Evolutionary conservation across 202 grass and related monocot species (phyloP).

Genomic region (Alloteropsis angusta): DNA sequence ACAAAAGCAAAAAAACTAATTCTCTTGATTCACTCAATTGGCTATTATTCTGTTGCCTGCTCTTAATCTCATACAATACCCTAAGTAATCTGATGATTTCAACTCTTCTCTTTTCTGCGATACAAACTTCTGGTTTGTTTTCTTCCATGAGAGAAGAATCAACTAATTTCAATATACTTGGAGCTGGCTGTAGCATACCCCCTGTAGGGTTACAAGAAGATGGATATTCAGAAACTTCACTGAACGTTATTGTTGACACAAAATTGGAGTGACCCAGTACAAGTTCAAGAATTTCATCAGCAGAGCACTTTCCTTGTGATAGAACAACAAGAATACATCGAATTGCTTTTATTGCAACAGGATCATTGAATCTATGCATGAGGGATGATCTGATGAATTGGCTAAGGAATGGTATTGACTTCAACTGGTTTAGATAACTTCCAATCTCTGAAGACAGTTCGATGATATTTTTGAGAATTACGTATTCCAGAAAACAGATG

Average conservation of each 20-base stretch:
- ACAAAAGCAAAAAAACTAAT: constrained; percentile 71
- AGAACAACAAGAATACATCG: constrained; percentile 69
- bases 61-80: constrained; percentile 71
- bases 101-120: constrained; percentile 46
- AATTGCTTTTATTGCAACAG: constrained; percentile 67
- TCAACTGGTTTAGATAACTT: constrained; percentile 40
- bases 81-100: constrained; percentile 87
- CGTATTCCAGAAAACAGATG: constrained; percentile 55
- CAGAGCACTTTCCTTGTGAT: constrained; percentile 51
- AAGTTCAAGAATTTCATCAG: constrained; percentile 74
- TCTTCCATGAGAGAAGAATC: constrained; percentile 33
- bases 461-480: constrained; percentile 72
- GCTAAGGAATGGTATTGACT: constrained; percentile 64
- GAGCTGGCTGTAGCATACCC: constrained; percentile 55
- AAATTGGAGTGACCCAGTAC: constrained; percentile 88
- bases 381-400: constrained; percentile 82
- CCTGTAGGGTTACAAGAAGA: constrained; percentile 42
- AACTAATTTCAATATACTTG: constrained; percentile 72
- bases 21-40: constrained; percentile 58
- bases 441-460: constrained; percentile 55
- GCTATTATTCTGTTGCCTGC: constrained; percentile 45
- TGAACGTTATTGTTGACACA: constrained; percentile 45
- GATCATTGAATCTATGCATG: constrained; percentile 81
- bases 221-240: constrained; percentile 33
- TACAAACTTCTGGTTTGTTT: constrained; percentile 26